Evolutionary conservation across 768 basidiomycete species (phyloP).

Genomic region (Russula ochroleuca): DNA sequence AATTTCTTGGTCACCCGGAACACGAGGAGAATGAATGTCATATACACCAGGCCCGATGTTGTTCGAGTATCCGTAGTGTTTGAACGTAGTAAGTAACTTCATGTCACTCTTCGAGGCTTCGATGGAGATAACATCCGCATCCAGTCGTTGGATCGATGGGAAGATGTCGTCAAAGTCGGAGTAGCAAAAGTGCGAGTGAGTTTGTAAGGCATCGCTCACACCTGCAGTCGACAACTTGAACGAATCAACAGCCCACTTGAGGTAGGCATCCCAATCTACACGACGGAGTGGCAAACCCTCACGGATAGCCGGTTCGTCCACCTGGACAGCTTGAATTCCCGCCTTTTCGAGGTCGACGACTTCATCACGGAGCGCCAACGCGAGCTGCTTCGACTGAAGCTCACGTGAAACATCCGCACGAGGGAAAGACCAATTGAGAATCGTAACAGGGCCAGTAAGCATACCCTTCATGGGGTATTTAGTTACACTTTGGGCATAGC

Average conservation of each 20-base stretch:
- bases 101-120: constrained; percentile 98
- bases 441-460: constrained; percentile 97
- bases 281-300: constrained; percentile 97
- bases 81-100: constrained; percentile 95
- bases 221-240: constrained; percentile 98
- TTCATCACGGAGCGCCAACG: constrained; percentile 96
- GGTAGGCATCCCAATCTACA: constrained; percentile 93
- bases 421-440: constrained; percentile 99
- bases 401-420: constrained; percentile 96
- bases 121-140: constrained; percentile 98
- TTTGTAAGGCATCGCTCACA: constrained; percentile 89
- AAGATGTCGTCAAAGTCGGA: constrained; percentile 99
- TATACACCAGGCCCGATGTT: constrained; percentile 98
- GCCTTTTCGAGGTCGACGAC: constrained; percentile 96
- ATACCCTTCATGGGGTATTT: constrained; percentile 98
- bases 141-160: constrained; percentile 92
- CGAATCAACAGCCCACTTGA: constrained; percentile 97
- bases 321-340: constrained; percentile 96
- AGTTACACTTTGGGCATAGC: constrained; percentile 93
- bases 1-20: constrained; percentile 90
- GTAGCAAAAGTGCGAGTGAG: constrained; percentile 99
- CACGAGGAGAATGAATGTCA: constrained; percentile 99
- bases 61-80: constrained; percentile 92
- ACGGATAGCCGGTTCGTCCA: constrained; percentile 99
- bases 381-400: constrained; percentile 96